Evolutionary conservation across 2,329 filamentous ascomycete species (phyloP).

Genomic region (Acrodontium crateriforme): DNA sequence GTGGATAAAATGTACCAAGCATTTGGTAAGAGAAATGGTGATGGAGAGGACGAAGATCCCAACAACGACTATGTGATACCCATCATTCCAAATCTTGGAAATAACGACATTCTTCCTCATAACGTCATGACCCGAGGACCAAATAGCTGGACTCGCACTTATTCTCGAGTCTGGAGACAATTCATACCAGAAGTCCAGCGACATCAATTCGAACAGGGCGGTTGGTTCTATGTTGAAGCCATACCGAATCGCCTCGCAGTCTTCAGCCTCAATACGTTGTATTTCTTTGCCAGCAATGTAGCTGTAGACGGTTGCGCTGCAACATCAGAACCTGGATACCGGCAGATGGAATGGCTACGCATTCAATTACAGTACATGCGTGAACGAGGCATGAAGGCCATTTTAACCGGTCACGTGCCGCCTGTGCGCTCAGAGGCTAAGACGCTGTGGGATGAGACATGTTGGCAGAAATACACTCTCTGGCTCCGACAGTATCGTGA

Average conservation of each 20-base stretch:
- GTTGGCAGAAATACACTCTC: conserved; percentile 93
- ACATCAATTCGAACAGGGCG: conserved; percentile 80
- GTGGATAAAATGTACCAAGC: conserved; percentile 63
- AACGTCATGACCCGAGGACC: conserved; percentile 82
- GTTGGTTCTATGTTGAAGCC: conserved; percentile 90
- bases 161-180: conserved; percentile 62
- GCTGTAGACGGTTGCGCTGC: conserved; percentile 80
- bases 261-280: conserved; percentile 85
- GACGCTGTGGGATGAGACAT: conserved; percentile 85
- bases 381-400: conserved; percentile 78
- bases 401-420: conserved; percentile 86
- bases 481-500: conserved; percentile 88
- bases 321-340: conserved; percentile 72
- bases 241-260: conserved; percentile 75
- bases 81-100: conserved; percentile 80
- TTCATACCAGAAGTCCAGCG: conserved; percentile 90
- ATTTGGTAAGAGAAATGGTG: conserved; percentile 46
- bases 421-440: conserved; percentile 78
- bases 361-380: conserved; percentile 77
- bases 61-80: conserved; percentile 55
- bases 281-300: conserved; percentile 80
- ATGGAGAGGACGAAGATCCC: conserved; percentile 32
- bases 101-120: conserved; percentile 95
- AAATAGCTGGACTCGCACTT: conserved; percentile 70
- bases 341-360: conserved; percentile 92